Conservation (phyloP, 2,329 filamentous ascomycete species). For the Parastagonospora nodorum region DNA sequence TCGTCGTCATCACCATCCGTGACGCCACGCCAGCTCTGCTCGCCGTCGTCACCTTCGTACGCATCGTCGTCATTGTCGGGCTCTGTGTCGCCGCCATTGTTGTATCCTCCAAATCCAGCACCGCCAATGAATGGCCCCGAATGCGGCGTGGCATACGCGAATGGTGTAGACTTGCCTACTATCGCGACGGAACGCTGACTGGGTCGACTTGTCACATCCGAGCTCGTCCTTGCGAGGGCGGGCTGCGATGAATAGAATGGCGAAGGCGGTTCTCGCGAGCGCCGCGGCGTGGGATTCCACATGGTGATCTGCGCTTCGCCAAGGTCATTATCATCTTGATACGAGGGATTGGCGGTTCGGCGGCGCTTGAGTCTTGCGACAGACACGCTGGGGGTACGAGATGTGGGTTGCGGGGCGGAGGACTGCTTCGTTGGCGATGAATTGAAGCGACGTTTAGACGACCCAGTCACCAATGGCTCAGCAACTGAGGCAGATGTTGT, state of each 20-base stretch:
- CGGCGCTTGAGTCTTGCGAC: slow-evolving; percentile 53
- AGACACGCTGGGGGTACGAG: slow-evolving; percentile 45
- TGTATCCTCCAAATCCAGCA: slow-evolving; percentile 25
- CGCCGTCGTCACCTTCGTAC: slow-evolving; percentile 31
- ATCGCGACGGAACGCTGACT: slow-evolving; percentile 46
- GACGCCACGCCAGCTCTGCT: slow-evolving; percentile 39
- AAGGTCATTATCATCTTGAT: slow-evolving; percentile 12
- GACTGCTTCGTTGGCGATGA: slow-evolving; percentile 36
- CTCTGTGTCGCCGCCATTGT: slow-evolving; percentile 41
- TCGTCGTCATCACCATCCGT: slow-evolving; percentile 32
- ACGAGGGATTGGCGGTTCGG: slow-evolving; percentile 43
- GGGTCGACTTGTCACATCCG: slow-evolving; percentile 48
- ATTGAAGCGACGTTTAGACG: slow-evolving; percentile 39
- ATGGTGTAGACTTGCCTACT: slow-evolving; percentile 56
- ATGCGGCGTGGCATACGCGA: slow-evolving; percentile 76
- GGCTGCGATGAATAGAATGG: slow-evolving; percentile 46
- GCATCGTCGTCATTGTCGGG: slow-evolving; percentile 42
- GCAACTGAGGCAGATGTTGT: slow-evolving; percentile 36
- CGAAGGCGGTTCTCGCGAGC: slow-evolving; percentile 51
- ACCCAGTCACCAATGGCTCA: slow-evolving; percentile 23
- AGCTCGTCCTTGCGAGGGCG: slow-evolving; percentile 33
- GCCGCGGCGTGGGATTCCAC: slow-evolving; percentile 49
- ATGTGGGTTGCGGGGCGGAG: slow-evolving; percentile 30
- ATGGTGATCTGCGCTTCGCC: slow-evolving; percentile 32
- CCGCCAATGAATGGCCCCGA: slow-evolving; percentile 54